phyloP scores from a whole-genome alignment of 75 land plant species.

The Pinus taeda region DNA sequence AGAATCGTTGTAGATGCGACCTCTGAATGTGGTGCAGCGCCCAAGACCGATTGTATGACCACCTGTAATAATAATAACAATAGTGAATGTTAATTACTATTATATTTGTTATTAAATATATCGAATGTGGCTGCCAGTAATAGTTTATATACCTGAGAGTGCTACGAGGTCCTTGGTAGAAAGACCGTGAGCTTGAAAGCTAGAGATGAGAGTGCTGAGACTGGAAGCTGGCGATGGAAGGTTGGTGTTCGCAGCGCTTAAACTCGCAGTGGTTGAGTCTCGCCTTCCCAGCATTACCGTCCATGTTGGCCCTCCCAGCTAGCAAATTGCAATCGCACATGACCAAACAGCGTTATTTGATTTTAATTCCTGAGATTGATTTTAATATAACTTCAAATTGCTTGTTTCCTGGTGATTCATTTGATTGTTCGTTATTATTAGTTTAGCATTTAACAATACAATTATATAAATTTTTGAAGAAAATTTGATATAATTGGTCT shows the following conservation, averaged over 20 bases:
- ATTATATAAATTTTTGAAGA: too few species aligned
- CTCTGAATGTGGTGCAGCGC: slow-evolving; percentile 27
- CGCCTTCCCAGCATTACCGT: slow-evolving; percentile 67
- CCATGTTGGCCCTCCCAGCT: slow-evolving; percentile 73
- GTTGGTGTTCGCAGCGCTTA: slow-evolving; percentile 44
- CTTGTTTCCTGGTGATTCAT: too few species aligned
- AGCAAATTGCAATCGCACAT: too few species aligned
- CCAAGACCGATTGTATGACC: slow-evolving; percentile 55
- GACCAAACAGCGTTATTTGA: too few species aligned
- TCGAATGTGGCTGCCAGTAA: not conserved
- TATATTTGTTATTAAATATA: too few species aligned
- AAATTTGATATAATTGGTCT: too few species aligned
- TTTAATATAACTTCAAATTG: too few species aligned
- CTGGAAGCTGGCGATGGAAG: slow-evolving; percentile 60
- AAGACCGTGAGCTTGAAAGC: slow-evolving; percentile 46
- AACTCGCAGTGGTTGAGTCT: slow-evolving; percentile 59
- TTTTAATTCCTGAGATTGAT: too few species aligned
- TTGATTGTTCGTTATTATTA: too few species aligned
- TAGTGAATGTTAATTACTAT: not conserved
- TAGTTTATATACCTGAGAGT: slow-evolving; percentile 40
- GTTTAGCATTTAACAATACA: too few species aligned
- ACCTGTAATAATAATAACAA: not conserved
- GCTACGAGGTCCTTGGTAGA: slow-evolving; percentile 52
- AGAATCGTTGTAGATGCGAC: slow-evolving; percentile 36
- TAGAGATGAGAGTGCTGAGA: slow-evolving; percentile 37